phyloP scores from a whole-genome alignment of 441 rosid species.

The Euphorbia schlechtendalii region DNA sequence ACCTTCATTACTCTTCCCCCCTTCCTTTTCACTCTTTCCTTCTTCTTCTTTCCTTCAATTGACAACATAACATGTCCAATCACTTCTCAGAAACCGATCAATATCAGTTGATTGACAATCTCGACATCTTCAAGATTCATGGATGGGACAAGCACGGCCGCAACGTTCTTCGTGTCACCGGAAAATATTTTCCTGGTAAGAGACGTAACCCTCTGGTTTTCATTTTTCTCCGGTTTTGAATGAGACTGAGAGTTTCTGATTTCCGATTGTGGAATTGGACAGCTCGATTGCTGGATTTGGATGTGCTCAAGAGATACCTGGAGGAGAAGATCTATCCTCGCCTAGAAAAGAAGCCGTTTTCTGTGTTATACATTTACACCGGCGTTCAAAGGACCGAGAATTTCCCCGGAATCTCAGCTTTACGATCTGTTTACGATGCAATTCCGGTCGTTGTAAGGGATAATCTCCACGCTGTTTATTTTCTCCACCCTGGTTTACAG shows the following conservation, averaged over 20 bases:
- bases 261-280: neutral
- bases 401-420: slow-evolving; percentile 60
- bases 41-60: too few species aligned
- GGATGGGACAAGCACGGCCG: slow-evolving; percentile 64
- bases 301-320: slow-evolving; percentile 43
- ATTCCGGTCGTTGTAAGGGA: slow-evolving; percentile 47
- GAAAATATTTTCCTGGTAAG: slow-evolving; percentile 55
- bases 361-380: slow-evolving; percentile 58
- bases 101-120: slow-evolving; percentile 43
- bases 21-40: too few species aligned
- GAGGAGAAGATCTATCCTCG: slow-evolving; percentile 51
- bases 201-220: neutral
- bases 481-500: slow-evolving; percentile 62
- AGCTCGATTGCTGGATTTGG: slow-evolving; percentile 48
- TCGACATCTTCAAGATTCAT: slow-evolving; percentile 52
- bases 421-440: slow-evolving; percentile 59
- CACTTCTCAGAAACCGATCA: slow-evolving; percentile 37
- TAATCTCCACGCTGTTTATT: slow-evolving; percentile 57
- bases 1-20: slow-evolving; percentile 3
- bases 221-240: neutral
- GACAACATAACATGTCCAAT: slow-evolving; percentile 18
- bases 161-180: slow-evolving; percentile 55
- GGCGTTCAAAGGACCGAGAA: slow-evolving; percentile 53
- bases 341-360: slow-evolving; percentile 46
- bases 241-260: neutral